Percentiles rank a stretch among this genome's conserved stretches.
Evolutionary conservation across 495 filamentous ascomycete genomes (phyloP).

Genomic region (Aspergillus haitiensis): DNA sequence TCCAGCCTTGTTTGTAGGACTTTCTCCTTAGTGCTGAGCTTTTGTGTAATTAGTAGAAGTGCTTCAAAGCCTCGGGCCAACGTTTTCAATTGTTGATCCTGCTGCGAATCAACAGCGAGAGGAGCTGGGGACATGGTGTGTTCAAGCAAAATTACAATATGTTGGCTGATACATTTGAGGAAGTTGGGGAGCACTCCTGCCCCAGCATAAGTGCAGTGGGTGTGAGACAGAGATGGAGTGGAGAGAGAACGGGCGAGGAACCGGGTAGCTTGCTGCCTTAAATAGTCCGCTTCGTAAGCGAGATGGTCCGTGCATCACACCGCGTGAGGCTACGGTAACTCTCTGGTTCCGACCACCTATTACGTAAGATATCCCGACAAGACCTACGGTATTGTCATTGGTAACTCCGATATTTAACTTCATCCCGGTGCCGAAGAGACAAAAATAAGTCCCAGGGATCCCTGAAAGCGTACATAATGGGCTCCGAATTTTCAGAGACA

Average conservation of each 20-base stretch:
- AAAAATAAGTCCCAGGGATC: too few species aligned
- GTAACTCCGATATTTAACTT: too few species aligned
- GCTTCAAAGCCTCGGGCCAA: constrained; percentile 50
- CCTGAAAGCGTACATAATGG: too few species aligned
- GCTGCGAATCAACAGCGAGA: constrained; percentile 34
- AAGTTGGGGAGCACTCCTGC: constrained; percentile 27
- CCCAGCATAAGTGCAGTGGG: constrained; percentile 29
- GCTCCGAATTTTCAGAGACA: too few species aligned
- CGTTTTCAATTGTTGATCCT: constrained; percentile 43
- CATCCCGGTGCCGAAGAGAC: too few species aligned
- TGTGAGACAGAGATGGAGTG: constrained; percentile 20
- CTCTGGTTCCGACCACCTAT: too few species aligned
- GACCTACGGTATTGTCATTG: too few species aligned
- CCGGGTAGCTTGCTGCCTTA: constrained; percentile 21
- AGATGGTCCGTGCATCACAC: constrained; percentile 37
- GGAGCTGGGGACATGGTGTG: constrained; percentile 42
- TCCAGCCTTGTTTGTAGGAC: constrained; percentile 44
- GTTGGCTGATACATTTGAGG: constrained; percentile 27
- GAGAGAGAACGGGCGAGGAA: constrained; percentile 16
- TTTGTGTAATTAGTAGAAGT: constrained; percentile 50
- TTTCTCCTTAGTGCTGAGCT: constrained; percentile 46
- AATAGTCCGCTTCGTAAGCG: constrained; percentile 35
- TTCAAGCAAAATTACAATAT: constrained; percentile 28
- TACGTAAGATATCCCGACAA: too few species aligned
- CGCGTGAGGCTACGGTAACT: background rate